Evolutionary conservation across 305 asterid genomes (phyloP), one percentile per base, ranked within the genome.

Genomic region (Fraxinus velutina): DNA sequence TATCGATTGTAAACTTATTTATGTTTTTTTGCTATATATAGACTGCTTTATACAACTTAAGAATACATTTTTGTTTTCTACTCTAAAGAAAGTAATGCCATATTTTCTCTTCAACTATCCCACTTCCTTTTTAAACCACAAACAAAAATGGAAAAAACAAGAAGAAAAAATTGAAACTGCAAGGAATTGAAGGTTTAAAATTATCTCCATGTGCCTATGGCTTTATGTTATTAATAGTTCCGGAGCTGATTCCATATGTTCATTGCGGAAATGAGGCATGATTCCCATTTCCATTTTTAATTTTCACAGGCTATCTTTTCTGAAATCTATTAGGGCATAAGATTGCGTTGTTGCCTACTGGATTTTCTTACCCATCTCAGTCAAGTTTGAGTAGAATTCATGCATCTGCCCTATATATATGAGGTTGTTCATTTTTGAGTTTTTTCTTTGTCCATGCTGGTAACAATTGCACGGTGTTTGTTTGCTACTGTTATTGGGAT

Each of bases 1-100:
- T 96, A 89, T 30, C 12, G 10, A 60, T 15, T 79, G 29, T 76
- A 27, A 55, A 30, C 78, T 62, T 62, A 34, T 73, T 30, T 52
- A 24, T 55, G 34, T 33, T 10, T 27, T 73, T 82, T 80, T 73
- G 52, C 77, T 71, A 1, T 52, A 79, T 66, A 27, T 36, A 55
- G 39, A 80, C 66, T 80, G 29, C 32, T 32, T 34, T 34, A 4
- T 57, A 73, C 71, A 36, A 71, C 44, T 68, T 39, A 75, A 27
- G 75, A 17, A 37, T n/a, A 19, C 17, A 30, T n/a, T 42, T 79
- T 50, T 39, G 68, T 81, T 83, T 57, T 77, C 47, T 50, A 29
- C 72, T 76, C 62, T 33, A 52, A 75, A 30, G 71, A 8, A 73
- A 77, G 30, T 34, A 12, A 30, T 72, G 70, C 60, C 57, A 39